These are phyloP conservation scores for Peronospora destructor DNA, from an alignment of 352 stramenopile genomes.

Conservation along the genomic window DNA sequence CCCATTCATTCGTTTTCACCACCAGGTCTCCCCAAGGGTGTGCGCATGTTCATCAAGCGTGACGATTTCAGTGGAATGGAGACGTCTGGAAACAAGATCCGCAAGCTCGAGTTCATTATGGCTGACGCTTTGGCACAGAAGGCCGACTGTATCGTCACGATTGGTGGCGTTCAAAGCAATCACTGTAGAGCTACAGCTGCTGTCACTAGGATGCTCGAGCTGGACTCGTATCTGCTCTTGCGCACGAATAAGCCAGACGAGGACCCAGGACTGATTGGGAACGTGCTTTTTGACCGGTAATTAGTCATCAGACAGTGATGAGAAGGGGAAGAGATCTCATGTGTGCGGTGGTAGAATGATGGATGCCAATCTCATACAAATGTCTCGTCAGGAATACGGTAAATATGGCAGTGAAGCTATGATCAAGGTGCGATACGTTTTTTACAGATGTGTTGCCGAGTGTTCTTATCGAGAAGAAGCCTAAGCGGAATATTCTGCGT, in stretches of 20 bases:
- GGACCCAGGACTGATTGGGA: constrained; percentile 62
- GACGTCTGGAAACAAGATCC: constrained; percentile 92
- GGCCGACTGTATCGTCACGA: constrained; percentile 88
- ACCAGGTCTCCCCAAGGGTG: constrained; percentile 55
- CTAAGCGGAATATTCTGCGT: not conserved
- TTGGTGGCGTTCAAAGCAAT: constrained; percentile 91
- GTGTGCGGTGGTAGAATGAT: constrained; percentile 41
- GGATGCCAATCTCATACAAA: constrained; percentile 64
- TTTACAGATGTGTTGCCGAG: not conserved
- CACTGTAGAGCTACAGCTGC: constrained; percentile 87
- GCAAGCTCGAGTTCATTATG: constrained; percentile 93
- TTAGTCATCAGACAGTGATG: not conserved
- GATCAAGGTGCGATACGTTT: constrained; percentile 44
- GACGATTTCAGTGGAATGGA: constrained; percentile 87
- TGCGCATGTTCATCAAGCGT: constrained; percentile 81
- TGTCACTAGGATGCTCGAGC: constrained; percentile 81
- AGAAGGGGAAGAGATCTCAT: not conserved
- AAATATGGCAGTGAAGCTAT: constrained; percentile 73
- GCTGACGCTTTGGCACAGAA: constrained; percentile 82
- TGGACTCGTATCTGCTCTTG: constrained; percentile 90
- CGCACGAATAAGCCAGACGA: constrained; percentile 70
- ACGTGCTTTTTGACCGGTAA: constrained; percentile 71
- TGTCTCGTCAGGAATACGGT: constrained; percentile 76
- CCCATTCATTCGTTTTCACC: constrained; percentile 69
- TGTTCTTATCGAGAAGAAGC: not conserved